phyloP scores from a whole-genome alignment of 2,329 filamentous ascomycete species.

The Elsinoe fawcettii region DNA sequence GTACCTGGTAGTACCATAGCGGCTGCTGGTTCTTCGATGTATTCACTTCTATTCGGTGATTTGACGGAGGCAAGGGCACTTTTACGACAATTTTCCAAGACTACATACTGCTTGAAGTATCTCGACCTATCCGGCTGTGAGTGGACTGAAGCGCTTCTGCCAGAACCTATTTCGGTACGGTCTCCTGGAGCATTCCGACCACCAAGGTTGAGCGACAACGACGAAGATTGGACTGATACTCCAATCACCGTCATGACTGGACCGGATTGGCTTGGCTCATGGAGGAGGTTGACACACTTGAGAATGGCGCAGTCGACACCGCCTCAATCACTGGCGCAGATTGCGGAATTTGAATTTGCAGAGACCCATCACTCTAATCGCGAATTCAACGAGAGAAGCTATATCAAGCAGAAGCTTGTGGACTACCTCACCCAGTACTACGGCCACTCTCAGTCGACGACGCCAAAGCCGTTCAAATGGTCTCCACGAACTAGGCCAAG shows the following conservation, averaged over 20 bases:
- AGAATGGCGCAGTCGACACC: slow-evolving; percentile 28
- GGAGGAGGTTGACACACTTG: slow-evolving; percentile 38
- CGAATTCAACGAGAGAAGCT: neutral
- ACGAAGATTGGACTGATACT: slow-evolving; percentile 16
- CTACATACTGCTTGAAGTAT: slow-evolving; percentile 53
- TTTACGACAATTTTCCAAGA: slow-evolving; percentile 47
- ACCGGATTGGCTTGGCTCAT: slow-evolving; percentile 33
- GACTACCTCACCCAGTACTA: neutral
- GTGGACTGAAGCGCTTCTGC: slow-evolving; percentile 46
- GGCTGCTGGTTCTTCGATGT: slow-evolving; percentile 46
- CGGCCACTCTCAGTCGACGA: neutral
- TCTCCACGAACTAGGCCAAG: too few species aligned
- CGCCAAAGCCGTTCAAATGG: too few species aligned
- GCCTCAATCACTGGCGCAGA: slow-evolving; percentile 13
- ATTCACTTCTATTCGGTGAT: slow-evolving; percentile 47
- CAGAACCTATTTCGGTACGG: neutral
- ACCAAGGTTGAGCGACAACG: neutral
- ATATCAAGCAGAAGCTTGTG: neutral
- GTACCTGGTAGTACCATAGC: slow-evolving; percentile 36
- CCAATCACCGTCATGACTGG: slow-evolving; percentile 26
- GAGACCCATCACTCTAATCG: neutral
- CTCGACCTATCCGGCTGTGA: slow-evolving; percentile 55
- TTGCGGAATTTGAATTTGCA: neutral
- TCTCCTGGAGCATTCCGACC: neutral
- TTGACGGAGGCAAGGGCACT: slow-evolving; percentile 50